Evolutionary conservation across 164 flowering plant species (phyloP), one percentile per base, ranked within the genome.

Genomic region (Magnolia officinalis): DNA sequence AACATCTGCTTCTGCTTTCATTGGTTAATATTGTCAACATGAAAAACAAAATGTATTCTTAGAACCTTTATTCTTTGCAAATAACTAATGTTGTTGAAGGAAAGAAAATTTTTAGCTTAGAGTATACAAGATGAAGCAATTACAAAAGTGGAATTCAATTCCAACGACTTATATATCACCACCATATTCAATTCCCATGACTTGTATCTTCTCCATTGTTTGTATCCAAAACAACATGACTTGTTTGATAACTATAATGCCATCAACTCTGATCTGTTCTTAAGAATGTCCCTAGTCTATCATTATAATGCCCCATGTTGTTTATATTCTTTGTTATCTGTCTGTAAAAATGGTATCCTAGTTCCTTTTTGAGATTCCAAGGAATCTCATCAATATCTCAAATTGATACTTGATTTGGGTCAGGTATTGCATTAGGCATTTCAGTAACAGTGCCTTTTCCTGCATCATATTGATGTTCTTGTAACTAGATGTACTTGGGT

Each of bases 341-440:
- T 71, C 51, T 88, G 98, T 98, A 67, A 96, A 96, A 89, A 92
- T 89, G 97, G 99, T 98, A 64, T 86, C 94, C 83, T 96, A 77
- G 98, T 94, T 80, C 99, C 99, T 79, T 94, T 96, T 76, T 86
- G 99, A 37, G 98, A 95, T 76, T 94, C 96, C 1, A 1, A 24
- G 26, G 26, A 1, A 24, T 24, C 81, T 74, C 98, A 77, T 81
- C 93, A 98, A 20, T 98, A 94, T 87, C 97, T 96, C 67, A 96
- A 96, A 80, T 82, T 96, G 86, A 96, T 94, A 98, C 98, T 97
- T 80, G 99, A 96, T 82, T 86, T 96, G 82, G 98, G 99, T 19
- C 99, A 96, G 97, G 98, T 94, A 79, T 23, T n/a, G 52, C 24
- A 24, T 13, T 72, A 26, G 55, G 66, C 66, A 52, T 77, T 55